phyloP scores from a whole-genome alignment of 345 rosid genomes.

The Linum usitatissimum region DNA sequence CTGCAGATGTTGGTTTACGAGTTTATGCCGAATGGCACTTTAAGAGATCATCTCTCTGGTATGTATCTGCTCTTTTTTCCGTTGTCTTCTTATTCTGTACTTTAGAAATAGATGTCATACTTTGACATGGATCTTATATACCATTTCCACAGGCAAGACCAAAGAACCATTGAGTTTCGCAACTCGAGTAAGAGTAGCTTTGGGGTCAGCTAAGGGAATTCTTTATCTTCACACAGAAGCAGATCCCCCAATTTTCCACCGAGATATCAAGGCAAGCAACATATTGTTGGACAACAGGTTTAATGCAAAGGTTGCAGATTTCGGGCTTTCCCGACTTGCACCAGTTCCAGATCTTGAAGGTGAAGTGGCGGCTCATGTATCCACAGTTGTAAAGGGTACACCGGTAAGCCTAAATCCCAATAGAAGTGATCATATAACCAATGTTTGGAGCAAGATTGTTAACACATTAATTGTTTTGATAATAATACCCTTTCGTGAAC shows the following conservation, averaged over 20 bases:
- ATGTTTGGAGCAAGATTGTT: background rate
- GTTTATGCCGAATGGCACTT: conserved; percentile 81
- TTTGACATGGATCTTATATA: background rate
- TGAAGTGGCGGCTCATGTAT: conserved; percentile 52
- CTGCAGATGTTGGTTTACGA: conserved; percentile 90
- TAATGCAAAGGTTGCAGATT: conserved; percentile 91
- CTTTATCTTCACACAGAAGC: conserved; percentile 87
- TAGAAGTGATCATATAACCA: background rate
- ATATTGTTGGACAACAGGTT: conserved; percentile 59
- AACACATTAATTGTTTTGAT: background rate
- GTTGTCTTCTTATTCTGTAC: conserved; percentile 4
- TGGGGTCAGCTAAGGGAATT: conserved; percentile 82
- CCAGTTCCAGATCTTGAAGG: conserved; percentile 74
- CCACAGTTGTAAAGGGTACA: conserved; percentile 90
- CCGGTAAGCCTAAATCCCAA: conserved; percentile 39
- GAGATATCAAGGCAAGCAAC: conserved; percentile 94
- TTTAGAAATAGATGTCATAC: background rate
- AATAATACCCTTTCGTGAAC: background rate
- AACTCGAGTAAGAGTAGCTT: conserved; percentile 53
- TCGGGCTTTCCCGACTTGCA: conserved; percentile 87
- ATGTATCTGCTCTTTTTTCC: conserved; percentile 5
- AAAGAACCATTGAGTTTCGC: conserved; percentile 49
- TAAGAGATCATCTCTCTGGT: conserved; percentile 85
- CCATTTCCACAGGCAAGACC: conserved; percentile 37
- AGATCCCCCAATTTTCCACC: conserved; percentile 83